Conservation (phyloP, 1,284 basidiomycete genomes). For the Ceratobasidium papillatum region DNA sequence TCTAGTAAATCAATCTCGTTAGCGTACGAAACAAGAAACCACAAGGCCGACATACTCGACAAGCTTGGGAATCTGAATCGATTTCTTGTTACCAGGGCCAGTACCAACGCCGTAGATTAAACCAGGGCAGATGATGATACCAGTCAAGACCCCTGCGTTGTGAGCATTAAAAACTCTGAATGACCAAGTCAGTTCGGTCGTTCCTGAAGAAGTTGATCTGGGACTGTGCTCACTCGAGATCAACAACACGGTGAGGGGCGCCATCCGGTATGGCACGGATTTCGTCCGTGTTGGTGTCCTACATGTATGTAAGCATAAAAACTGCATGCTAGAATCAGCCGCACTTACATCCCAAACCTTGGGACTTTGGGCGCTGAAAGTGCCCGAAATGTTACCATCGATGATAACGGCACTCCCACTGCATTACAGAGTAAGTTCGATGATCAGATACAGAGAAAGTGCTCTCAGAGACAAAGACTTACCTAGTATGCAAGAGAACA, state of each 20-base stretch:
- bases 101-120: slow-evolving; percentile 5
- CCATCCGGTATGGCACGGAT: not conserved
- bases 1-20: not conserved
- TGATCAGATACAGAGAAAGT: not conserved
- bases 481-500: slow-evolving; percentile 9
- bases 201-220: not conserved
- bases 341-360: slow-evolving; percentile 12
- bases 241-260: slow-evolving; percentile 8
- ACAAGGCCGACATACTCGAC: not conserved
- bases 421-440: not conserved
- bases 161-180: slow-evolving; percentile 7
- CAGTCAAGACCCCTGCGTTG: not conserved
- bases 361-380: not conserved
- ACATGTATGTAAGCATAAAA: not conserved
- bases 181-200: not conserved
- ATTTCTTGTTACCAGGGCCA: slow-evolving; percentile 13
- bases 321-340: not conserved
- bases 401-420: slow-evolving; percentile 8
- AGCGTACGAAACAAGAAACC: not conserved
- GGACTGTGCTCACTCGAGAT: not conserved
- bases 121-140: slow-evolving; percentile 2
- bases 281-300: slow-evolving; percentile 17
- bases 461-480: not conserved
- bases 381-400: not conserved
- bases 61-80: slow-evolving; percentile 6